These are phyloP conservation scores for Ceratocystis huliohia DNA, from an alignment of 2,329 filamentous ascomycete genomes.

Conservation along the genomic window DNA sequence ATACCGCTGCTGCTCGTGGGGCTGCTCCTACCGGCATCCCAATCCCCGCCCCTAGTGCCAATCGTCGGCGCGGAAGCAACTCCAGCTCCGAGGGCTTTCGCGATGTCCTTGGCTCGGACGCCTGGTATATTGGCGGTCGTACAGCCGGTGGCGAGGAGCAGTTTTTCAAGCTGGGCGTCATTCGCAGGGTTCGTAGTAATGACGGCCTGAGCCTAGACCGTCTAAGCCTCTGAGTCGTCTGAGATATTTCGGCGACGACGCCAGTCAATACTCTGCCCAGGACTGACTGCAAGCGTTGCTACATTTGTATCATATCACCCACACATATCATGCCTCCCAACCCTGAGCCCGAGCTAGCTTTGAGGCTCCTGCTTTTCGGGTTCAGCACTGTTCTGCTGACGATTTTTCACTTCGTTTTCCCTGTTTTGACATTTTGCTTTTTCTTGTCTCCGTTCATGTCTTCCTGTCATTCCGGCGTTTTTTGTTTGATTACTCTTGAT, in stretches of 20 bases:
- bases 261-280: background rate
- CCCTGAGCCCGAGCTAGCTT: background rate
- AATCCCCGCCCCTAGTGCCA: conserved; percentile 27
- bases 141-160: conserved; percentile 66
- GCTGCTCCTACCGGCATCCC: conserved; percentile 28
- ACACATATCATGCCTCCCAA: background rate
- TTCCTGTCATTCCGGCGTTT: conserved; percentile 5
- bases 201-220: conserved; percentile 64
- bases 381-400: background rate
- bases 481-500: conserved; percentile 5
- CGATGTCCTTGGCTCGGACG: conserved; percentile 58
- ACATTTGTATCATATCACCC: conserved; percentile 5
- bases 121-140: conserved; percentile 70
- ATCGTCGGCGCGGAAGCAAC: conserved; percentile 54
- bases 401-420: background rate
- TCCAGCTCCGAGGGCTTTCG: conserved; percentile 64
- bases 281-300: background rate
- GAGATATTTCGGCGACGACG: background rate
- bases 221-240: conserved; percentile 49
- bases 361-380: background rate
- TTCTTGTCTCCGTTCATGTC: too few species aligned
- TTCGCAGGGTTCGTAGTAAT: conserved; percentile 58
- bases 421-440: background rate
- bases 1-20: conserved; percentile 23
- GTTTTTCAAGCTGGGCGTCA: conserved; percentile 69